Conservation (phyloP, 352 stramenopile species). For the Globisporangium uncinulatum region DNA sequence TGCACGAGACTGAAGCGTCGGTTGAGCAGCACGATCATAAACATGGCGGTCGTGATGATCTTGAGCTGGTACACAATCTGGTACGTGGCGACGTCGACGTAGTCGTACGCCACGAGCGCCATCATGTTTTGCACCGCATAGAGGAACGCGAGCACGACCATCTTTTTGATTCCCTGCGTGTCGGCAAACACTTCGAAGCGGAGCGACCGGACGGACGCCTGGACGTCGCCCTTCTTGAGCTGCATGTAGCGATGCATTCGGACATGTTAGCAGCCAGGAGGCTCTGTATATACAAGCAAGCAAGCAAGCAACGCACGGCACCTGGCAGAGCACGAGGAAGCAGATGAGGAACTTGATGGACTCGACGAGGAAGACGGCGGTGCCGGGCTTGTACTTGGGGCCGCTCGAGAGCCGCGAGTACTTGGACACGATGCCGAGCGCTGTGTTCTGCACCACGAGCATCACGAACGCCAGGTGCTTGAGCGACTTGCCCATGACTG, state of each 20-base stretch:
- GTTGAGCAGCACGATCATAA: slow-evolving; percentile 86
- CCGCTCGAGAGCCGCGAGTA: slow-evolving; percentile 64
- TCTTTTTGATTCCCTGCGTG: slow-evolving; percentile 73
- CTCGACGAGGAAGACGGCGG: slow-evolving; percentile 78
- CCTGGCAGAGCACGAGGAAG: slow-evolving; percentile 62
- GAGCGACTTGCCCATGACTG: slow-evolving; percentile 30
- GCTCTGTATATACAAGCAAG: background rate
- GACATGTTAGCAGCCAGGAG: background rate
- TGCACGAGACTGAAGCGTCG: slow-evolving; percentile 78
- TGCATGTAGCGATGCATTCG: background rate
- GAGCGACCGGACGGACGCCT: slow-evolving; percentile 48
- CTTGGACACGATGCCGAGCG: slow-evolving; percentile 84
- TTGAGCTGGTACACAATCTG: slow-evolving; percentile 90
- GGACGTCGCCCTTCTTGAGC: slow-evolving; percentile 53
- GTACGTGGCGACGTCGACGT: slow-evolving; percentile 86
- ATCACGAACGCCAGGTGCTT: slow-evolving; percentile 83
- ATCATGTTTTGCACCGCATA: slow-evolving; percentile 87
- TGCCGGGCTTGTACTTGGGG: slow-evolving; percentile 81
- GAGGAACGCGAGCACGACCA: slow-evolving; percentile 78
- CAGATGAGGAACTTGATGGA: slow-evolving; percentile 79
- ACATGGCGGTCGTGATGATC: slow-evolving; percentile 88
- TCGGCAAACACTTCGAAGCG: slow-evolving; percentile 79
- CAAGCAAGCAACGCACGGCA: slow-evolving; percentile 1
- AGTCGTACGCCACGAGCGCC: slow-evolving; percentile 83
- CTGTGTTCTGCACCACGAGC: slow-evolving; percentile 85